Percentiles rank a stretch among this genome's conserved stretches.
Conservation (phyloP, 2,329 filamentous ascomycete genomes). For the Fusarium sp. region DNA sequence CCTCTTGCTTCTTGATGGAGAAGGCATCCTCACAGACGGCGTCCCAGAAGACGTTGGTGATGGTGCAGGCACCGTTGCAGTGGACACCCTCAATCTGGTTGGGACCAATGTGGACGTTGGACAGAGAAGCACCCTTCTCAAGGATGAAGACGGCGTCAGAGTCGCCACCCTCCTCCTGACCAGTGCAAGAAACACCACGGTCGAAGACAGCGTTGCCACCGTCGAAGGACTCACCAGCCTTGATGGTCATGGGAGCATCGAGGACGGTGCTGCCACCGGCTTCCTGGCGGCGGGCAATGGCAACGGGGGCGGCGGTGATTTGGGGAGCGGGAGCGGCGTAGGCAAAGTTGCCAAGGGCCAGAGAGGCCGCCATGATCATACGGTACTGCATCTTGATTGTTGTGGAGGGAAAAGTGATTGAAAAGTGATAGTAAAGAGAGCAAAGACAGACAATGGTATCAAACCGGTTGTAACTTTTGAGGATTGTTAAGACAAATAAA, state of each 20-base stretch:
- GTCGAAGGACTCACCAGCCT: conserved; percentile 50
- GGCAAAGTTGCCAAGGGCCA: conserved; percentile 44
- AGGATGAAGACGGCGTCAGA: conserved; percentile 62
- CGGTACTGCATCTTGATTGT: conserved; percentile 49
- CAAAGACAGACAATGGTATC: conserved; percentile 27
- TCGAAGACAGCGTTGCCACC: conserved; percentile 50
- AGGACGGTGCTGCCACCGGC: conserved; percentile 43
- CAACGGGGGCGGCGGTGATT: conserved; percentile 38
- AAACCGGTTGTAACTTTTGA: conserved; percentile 43
- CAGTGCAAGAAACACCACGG: conserved; percentile 48
- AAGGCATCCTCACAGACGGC: conserved; percentile 64
- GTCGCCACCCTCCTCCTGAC: conserved; percentile 48
- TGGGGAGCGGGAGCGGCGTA: conserved; percentile 42
- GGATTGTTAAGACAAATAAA: conserved; percentile 23
- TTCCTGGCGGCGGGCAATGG: conserved; percentile 42
- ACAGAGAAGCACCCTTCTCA: conserved; percentile 59
- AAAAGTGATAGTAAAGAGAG: conserved; percentile 2
- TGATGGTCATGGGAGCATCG: conserved; percentile 46
- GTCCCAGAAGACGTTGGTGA: conserved; percentile 64
- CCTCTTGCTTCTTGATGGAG: conserved; percentile 46
- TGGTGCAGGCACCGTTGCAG: conserved; percentile 60
- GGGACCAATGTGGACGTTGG: conserved; percentile 63
- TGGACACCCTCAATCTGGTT: conserved; percentile 61
- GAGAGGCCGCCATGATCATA: conserved; percentile 45
- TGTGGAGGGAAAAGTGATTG: not conserved